Base-by-base conservation (phyloP, 805 yeast species). In the Candida boleticola region DNA sequence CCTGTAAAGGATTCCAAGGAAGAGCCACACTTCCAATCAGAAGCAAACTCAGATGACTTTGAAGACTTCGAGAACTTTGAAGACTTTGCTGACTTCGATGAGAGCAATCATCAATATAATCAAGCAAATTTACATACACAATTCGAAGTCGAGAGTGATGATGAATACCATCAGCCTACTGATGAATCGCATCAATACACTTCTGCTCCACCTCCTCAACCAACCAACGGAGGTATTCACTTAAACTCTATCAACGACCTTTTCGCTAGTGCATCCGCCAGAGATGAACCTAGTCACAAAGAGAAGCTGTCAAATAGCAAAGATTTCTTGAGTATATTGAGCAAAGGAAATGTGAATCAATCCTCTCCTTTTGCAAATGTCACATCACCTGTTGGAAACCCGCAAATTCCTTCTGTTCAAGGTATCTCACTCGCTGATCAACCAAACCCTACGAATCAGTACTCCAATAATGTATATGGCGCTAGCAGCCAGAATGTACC, bases 81-180 rank as follows among this genome's bases (percentile, higher is more conserved):
- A 29, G 52, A 61, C 29, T 66, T 63, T 34, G 66, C 61, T 29
- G 64, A 60, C 39, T 60, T 58, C 39, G 67, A 64, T 23, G 63
- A 63, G 34, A 60, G 55, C 30, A 60, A 57, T 22, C 59, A 54
- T n/a, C 40, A 42, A 17, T 23, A 29, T 33, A 13, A 38, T 25
- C 40, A 14, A 34, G 39, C 27, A 27, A 29, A 22, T 36, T 37
- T 40, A 44, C 29, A 45, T 39, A 43, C 45, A 37, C 42, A 48
- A 29, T 57, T 65, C 45, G 69, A 64, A 37, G 52, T 60, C 31
- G 70, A 57, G 7, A 58, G 66, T 36, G 73, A 66, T 33, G 63
- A 54, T 29, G 57, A 41, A 2, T 43, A 30, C 2, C 39, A 39
- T 9, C 31, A 21, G 6, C 37, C 32, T n/a, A n/a, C n/a, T n/a